These are phyloP conservation scores for Exophiala sp. DNA, from an alignment of 2,329 filamentous ascomycete genomes.

Conservation along the genomic window DNA sequence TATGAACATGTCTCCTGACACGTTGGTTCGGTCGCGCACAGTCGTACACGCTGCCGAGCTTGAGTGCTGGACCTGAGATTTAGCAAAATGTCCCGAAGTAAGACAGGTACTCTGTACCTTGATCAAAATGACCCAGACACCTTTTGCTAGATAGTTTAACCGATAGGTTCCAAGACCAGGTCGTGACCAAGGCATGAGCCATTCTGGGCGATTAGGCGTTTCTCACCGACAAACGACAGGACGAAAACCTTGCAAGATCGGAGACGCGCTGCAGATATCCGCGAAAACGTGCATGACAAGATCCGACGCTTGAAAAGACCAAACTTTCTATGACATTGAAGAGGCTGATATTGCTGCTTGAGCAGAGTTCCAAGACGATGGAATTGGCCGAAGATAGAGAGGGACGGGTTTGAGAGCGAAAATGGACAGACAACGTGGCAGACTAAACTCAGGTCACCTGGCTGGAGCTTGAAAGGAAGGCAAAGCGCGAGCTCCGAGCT, in stretches of 20 bases:
- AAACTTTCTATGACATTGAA: slow-evolving; percentile 16
- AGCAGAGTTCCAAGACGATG: neutral
- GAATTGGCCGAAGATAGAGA: slow-evolving; percentile 6
- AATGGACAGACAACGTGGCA: slow-evolving; percentile 2
- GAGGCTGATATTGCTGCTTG: neutral
- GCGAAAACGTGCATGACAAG: slow-evolving; percentile 23
- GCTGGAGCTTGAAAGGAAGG: neutral
- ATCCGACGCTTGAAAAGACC: slow-evolving; percentile 1
- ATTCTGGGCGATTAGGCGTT: slow-evolving; percentile 13
- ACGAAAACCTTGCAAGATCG: slow-evolving; percentile 18
- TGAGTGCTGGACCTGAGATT: slow-evolving; percentile 10
- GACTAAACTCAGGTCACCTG: neutral
- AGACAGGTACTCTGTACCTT: slow-evolving; percentile 7
- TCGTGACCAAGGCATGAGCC: slow-evolving; percentile 15
- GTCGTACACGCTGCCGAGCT: slow-evolving; percentile 5
- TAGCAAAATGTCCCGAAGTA: slow-evolving; percentile 1
- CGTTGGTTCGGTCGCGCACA: slow-evolving; percentile 11
- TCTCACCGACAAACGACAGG: slow-evolving; percentile 13
- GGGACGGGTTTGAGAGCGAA: slow-evolving; percentile 1
- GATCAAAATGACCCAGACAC: slow-evolving; percentile 10
- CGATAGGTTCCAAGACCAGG: slow-evolving; percentile 13
- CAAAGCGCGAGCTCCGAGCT: neutral
- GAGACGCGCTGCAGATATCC: slow-evolving; percentile 20
- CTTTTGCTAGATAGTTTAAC: slow-evolving; percentile 22
- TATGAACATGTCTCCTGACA: slow-evolving; percentile 10